A percentile compares a stretch with the other conserved stretches of the same genome.
Evolutionary conservation across 176 grass and related monocot genomes (phyloP).

Genomic region (Otatea glauca): DNA sequence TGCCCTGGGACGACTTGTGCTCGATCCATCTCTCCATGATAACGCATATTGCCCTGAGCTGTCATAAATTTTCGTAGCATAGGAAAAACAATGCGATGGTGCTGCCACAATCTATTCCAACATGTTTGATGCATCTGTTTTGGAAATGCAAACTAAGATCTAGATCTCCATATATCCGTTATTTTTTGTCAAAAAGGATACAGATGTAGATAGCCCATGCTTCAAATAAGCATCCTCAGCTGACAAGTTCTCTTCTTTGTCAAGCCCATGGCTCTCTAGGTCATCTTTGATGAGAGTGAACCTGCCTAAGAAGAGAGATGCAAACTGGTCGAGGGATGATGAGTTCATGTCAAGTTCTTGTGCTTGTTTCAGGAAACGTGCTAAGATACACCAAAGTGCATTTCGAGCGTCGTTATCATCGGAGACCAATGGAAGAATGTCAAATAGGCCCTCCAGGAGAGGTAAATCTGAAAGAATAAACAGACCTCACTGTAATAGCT

Average conservation of each 20-base stretch:
- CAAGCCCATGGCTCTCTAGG: slow-evolving; percentile 56
- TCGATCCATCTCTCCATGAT: slow-evolving; percentile 70
- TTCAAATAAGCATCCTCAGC: slow-evolving; percentile 50
- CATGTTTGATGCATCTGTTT: slow-evolving; percentile 18
- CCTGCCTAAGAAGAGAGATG: slow-evolving; percentile 61
- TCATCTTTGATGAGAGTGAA: slow-evolving; percentile 66
- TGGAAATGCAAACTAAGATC: slow-evolving; percentile 30
- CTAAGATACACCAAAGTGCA: slow-evolving; percentile 77
- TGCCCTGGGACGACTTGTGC: slow-evolving; percentile 37
- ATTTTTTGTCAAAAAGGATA: slow-evolving; percentile 65
- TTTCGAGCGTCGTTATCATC: slow-evolving; percentile 68
- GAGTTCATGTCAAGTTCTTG: slow-evolving; percentile 40
- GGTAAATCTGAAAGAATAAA: slow-evolving; percentile 64
- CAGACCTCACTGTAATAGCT: slow-evolving; percentile 21
- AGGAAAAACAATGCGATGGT: slow-evolving; percentile 41
- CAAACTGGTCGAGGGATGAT: slow-evolving; percentile 50
- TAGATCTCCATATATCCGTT: slow-evolving; percentile 6
- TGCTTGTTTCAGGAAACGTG: slow-evolving; percentile 53
- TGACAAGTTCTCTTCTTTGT: slow-evolving; percentile 40
- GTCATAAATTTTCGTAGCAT: slow-evolving; percentile 25
- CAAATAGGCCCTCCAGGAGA: slow-evolving; percentile 70
- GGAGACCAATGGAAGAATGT: slow-evolving; percentile 67
- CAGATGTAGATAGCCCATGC: slow-evolving; percentile 52
- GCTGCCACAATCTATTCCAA: not conserved
- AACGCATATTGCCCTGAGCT: slow-evolving; percentile 64